These are phyloP conservation scores for Cryptosporidium ryanae DNA, from an alignment of 169 alveolate species.

Conservation along the genomic window DNA sequence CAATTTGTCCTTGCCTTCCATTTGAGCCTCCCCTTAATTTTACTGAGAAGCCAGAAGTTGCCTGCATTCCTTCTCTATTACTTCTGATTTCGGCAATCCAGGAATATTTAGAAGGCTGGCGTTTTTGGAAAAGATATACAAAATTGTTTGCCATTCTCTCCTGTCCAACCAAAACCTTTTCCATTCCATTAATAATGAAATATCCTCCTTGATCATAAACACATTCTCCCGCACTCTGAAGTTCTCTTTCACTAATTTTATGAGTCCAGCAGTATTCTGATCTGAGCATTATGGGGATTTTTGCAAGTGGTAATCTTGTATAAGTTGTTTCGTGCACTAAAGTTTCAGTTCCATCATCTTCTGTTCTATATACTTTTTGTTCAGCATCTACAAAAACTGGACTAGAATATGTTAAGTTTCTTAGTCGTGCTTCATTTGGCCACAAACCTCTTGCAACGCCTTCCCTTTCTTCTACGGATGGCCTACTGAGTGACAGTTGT, in stretches of 20 bases:
- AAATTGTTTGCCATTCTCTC: conserved; percentile 99
- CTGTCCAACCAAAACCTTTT: conserved; percentile 98
- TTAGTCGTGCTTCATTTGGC: conserved; percentile 97
- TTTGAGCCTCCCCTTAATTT: conserved; percentile 83
- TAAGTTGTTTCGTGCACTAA: conserved; percentile 82
- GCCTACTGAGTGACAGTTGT: conserved; percentile 93
- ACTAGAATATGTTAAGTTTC: conserved; percentile 94
- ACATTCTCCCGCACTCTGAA: conserved; percentile 96
- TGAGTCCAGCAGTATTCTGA: conserved; percentile 95
- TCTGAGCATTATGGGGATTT: conserved; percentile 97
- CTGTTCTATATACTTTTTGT: conserved; percentile 85
- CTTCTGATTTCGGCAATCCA: conserved; percentile 98
- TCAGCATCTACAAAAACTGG: conserved; percentile 87
- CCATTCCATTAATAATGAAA: conserved; percentile 98
- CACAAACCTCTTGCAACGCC: conserved; percentile 90
- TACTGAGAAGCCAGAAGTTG: conserved; percentile 93
- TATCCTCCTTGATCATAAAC: conserved; percentile 96
- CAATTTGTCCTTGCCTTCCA: conserved; percentile 89
- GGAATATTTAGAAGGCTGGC: conserved; percentile 95
- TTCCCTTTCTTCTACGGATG: conserved; percentile 91
- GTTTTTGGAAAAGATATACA: conserved; percentile 96
- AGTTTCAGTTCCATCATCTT: conserved; percentile 81
- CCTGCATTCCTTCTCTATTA: conserved; percentile 93
- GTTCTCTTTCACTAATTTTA: conserved; percentile 87
- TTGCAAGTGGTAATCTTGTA: conserved; percentile 92